These are phyloP conservation scores for Diplodia seriata DNA, from an alignment of 2,329 filamentous ascomycete genomes.

Conservation along the genomic window DNA sequence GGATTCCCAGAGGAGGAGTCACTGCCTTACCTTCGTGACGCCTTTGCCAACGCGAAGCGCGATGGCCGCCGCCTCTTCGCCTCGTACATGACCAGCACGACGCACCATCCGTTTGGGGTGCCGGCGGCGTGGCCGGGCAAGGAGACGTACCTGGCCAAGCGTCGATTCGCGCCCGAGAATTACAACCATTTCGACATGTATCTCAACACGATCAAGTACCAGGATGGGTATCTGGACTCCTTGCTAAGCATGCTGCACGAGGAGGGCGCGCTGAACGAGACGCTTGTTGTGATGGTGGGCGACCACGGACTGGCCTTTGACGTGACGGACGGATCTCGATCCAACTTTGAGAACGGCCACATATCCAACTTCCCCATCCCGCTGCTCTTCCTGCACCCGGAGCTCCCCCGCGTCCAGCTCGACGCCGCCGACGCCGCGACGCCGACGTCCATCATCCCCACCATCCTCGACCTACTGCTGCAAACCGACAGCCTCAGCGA, in stretches of 20 bases:
- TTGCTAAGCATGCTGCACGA: slow-evolving; percentile 53
- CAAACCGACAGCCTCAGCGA: slow-evolving; percentile 50
- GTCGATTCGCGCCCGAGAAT: slow-evolving; percentile 9
- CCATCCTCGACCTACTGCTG: slow-evolving; percentile 54
- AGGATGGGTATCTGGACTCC: slow-evolving; percentile 50
- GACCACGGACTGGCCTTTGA: slow-evolving; percentile 51
- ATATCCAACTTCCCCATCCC: slow-evolving; percentile 55
- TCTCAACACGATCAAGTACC: slow-evolving; percentile 52
- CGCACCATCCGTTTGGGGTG: slow-evolving; percentile 54
- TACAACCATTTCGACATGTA: slow-evolving; percentile 47
- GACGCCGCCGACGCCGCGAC: slow-evolving; percentile 47
- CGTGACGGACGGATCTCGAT: slow-evolving; percentile 48
- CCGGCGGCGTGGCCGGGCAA: slow-evolving; percentile 39
- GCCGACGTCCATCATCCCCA: slow-evolving; percentile 54
- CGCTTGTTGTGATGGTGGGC: slow-evolving; percentile 56
- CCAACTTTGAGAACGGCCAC: slow-evolving; percentile 54
- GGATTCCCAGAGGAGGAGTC: slow-evolving; percentile 53
- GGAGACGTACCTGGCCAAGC: slow-evolving; percentile 18
- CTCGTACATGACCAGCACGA: slow-evolving; percentile 48
- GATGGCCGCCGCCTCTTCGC: slow-evolving; percentile 46
- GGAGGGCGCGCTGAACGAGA: slow-evolving; percentile 53
- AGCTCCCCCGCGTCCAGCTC: slow-evolving; percentile 52
- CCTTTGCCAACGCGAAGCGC: slow-evolving; percentile 42
- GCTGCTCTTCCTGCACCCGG: slow-evolving; percentile 54
- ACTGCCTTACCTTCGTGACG: slow-evolving; percentile 49